These are phyloP conservation scores for Aspergillus sclerotioniger DNA, from an alignment of 495 filamentous ascomycete species.

Conservation along the genomic window DNA sequence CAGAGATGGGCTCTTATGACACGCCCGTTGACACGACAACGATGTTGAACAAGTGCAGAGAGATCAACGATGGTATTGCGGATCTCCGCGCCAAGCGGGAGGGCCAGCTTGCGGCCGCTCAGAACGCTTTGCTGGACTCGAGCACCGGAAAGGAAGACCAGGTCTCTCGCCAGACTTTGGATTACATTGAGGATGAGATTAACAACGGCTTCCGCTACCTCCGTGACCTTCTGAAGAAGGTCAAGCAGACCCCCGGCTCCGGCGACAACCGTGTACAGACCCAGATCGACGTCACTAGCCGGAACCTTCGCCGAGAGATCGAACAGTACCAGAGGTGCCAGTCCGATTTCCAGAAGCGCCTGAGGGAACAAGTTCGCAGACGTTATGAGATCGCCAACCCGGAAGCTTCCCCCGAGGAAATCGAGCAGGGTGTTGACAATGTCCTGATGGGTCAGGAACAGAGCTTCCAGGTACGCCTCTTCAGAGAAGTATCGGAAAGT, in stretches of 20 bases:
- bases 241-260: slow-evolving; percentile 77
- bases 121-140: slow-evolving; percentile 44
- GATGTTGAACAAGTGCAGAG: slow-evolving; percentile 78
- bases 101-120: slow-evolving; percentile 35
- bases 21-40: slow-evolving; percentile 60
- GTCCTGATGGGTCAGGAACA: slow-evolving; percentile 65
- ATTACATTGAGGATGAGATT: slow-evolving; percentile 73
- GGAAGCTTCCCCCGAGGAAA: slow-evolving; percentile 76
- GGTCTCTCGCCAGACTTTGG: slow-evolving; percentile 41
- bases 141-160: slow-evolving; percentile 47
- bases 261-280: slow-evolving; percentile 65
- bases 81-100: slow-evolving; percentile 41
- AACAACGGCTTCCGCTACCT: slow-evolving; percentile 78
- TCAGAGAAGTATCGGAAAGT: not conserved
- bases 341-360: slow-evolving; percentile 68
- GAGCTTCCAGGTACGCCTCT: slow-evolving; percentile 60
- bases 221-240: slow-evolving; percentile 66
- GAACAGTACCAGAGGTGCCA: slow-evolving; percentile 77
- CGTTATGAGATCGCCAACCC: slow-evolving; percentile 89
- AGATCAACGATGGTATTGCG: slow-evolving; percentile 70
- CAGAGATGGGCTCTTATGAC: slow-evolving; percentile 15
- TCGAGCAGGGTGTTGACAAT: slow-evolving; percentile 71
- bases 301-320: slow-evolving; percentile 74
- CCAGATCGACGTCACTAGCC: slow-evolving; percentile 76
- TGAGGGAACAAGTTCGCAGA: slow-evolving; percentile 78